phyloP scores from a whole-genome alignment of 257 asterid genomes.

The Ehretia macrophylla region DNA sequence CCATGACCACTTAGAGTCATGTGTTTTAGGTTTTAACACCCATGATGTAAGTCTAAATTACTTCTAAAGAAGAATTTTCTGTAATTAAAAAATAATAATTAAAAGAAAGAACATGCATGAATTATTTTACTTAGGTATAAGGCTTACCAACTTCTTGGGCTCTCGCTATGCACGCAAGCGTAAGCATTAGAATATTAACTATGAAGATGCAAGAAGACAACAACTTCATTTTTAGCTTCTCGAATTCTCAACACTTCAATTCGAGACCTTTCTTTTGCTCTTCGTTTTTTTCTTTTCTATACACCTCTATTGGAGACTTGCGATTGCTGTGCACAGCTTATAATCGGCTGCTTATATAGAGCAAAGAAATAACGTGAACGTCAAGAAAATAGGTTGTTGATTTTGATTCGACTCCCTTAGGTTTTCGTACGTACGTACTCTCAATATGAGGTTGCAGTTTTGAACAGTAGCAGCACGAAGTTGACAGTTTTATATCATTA shows the following conservation, averaged over 20 bases:
- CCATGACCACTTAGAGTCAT: no score
- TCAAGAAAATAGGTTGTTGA: neutral
- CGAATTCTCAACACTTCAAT: constrained; percentile 4
- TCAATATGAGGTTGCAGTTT: no score
- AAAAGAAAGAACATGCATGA: no score
- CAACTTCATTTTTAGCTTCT: constrained; percentile 5
- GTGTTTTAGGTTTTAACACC: no score
- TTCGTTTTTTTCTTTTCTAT: no score
- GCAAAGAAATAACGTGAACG: neutral
- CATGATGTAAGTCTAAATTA: no score
- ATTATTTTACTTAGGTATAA: neutral
- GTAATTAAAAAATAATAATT: no score
- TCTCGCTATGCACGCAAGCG: constrained; percentile 18
- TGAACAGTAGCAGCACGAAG: no score
- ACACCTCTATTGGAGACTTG: neutral
- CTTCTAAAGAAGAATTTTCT: no score
- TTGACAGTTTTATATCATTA: neutral
- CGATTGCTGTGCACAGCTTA: neutral
- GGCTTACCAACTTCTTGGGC: constrained; percentile 55
- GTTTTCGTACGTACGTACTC: neutral
- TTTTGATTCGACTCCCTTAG: neutral
- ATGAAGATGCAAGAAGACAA: constrained; percentile 19
- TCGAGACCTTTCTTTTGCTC: no score
- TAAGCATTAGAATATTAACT: constrained; percentile 1
- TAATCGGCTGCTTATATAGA: constrained; percentile 5